Conservation (phyloP, 345 rosid genomes). For the Eucalyptus caleyi region DNA sequence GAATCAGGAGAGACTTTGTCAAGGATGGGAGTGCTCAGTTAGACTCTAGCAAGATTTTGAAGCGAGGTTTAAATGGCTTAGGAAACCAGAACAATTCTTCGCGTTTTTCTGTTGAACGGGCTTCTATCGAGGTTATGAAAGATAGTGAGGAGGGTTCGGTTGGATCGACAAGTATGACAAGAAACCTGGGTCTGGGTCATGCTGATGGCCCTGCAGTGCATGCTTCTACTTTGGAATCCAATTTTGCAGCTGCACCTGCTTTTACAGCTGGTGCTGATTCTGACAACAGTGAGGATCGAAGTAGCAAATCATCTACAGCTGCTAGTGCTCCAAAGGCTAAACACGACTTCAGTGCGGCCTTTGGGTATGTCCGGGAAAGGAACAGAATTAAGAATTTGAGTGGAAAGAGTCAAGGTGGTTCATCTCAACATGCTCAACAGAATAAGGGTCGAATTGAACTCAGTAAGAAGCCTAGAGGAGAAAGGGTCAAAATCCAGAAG, state of each 20-base stretch:
- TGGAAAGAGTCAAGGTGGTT: constrained; percentile 29
- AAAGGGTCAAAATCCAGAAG: constrained; percentile 66
- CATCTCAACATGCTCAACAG: constrained; percentile 28
- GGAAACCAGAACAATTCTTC: constrained; percentile 25
- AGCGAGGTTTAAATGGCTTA: constrained; percentile 38
- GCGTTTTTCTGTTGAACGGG: constrained; percentile 13
- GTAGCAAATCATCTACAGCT: constrained; percentile 78
- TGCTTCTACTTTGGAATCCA: constrained; percentile 35
- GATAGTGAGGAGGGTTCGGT: constrained; percentile 30
- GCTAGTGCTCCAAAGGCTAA: constrained; percentile 48
- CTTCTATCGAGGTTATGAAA: constrained; percentile 11
- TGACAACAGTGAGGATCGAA: constrained; percentile 54
- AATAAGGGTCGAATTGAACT: constrained; percentile 38
- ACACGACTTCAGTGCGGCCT: constrained; percentile 20
- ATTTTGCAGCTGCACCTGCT: constrained; percentile 33
- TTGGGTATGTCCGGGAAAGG: constrained; percentile 26
- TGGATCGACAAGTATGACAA: constrained; percentile 25
- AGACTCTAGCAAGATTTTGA: constrained; percentile 44
- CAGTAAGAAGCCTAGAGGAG: constrained; percentile 75
- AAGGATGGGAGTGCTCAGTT: constrained; percentile 24
- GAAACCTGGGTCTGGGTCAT: constrained; percentile 6
- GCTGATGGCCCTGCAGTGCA: constrained; percentile 14
- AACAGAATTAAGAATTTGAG: constrained; percentile 25
- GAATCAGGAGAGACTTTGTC: constrained; percentile 47
- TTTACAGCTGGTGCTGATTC: constrained; percentile 40